Evolutionary conservation across 305 asterid genomes (phyloP), one percentile per base, ranked within the genome.

Genomic region (Solanum hybrid): DNA sequence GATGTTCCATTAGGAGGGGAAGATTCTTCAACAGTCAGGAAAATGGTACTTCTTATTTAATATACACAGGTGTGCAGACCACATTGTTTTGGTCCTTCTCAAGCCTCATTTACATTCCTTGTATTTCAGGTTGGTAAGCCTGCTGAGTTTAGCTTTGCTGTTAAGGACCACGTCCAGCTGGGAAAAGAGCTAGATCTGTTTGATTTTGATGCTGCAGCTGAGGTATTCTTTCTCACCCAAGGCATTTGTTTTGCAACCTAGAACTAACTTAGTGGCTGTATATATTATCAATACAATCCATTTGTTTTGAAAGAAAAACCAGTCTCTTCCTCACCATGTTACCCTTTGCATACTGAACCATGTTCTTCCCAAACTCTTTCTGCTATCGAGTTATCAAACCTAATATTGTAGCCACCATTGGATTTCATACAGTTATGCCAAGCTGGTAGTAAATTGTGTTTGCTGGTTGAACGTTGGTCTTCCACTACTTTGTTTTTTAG

Each of bases 121-220:
- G 78, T 37, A 40, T 91, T 87, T 91, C 84, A 96, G 99, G 97
- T 96, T 71, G 96, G 99, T 39, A 91, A 93, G 78, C 98, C 98
- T 90, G 94, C 92, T 73, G 96, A 95, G 90, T 97, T 96, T 94
- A 91, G 94, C 91, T 96, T 95, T 94, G 91, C 95, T 20, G 78
- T 96, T 67, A 97, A 96, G 94, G 98, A 97, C 93, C 99, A 97
- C 35, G 94, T 96, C 86, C 98, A 95, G 93, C 98, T 97, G 12
- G 99, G 99, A 61, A 96, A 96, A 92, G 98, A 96, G 89, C 92
- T 97, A 86, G 96, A 95, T 89, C 91, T 97, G 87, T 92, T 97
- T 83, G 98, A 97, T 91, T 97, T 97, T 74, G 99, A 97, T 92
- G 96, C 99, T 75, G 99, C 99, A 91, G 95, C 99, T 64, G 98